Evolutionary conservation across 2,329 filamentous ascomycete genomes (phyloP), one percentile per base, ranked within the genome.

Genomic region (Claviceps sp.): DNA sequence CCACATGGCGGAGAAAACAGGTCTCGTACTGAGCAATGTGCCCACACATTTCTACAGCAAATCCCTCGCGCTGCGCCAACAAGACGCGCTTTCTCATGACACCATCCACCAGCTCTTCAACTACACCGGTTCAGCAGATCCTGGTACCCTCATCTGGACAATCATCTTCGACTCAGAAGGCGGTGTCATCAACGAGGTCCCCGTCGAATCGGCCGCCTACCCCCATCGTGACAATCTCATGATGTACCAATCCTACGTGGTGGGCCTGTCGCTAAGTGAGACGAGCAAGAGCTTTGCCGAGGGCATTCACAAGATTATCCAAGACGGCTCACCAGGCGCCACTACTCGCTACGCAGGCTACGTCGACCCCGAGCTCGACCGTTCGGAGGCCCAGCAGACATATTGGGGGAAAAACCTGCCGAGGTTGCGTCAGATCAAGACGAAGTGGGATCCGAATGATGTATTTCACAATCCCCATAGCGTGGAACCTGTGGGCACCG

Each of bases 201-300:
- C 79, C 0, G 62, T 63, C 55, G 70, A 81, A 57, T 74, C 74
- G 9, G 83, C 81, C 0, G 75, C 80, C 7, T 85, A 82, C 59
- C 73, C 76, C 1, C 81, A 85, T 59, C 75, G 82, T 47, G 77
- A 85, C 67, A 78, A 78, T 56, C 58, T 83, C 42, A 75, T 84
- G 65, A 82, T 81, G 67, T 75, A 81, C 60, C 78, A 85, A 60
- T 77, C 75, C 0, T 84, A 84, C 59, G 77, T 71, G 8, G 60
- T 84, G 45, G 76, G 74, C 18, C 58, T 78, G 0, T 65, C 64
- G 1, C 60, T 82, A 14, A 69, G 67, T 1, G 55, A 67, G n/a
- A 67, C 64, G 13, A 78, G 74, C 2, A 71, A 67, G 51, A 58
- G 65, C 1, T 82, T 83, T 51, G 61, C 82, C 41, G 65, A 69